phyloP scores from a whole-genome alignment of 2,329 filamentous ascomycete species.

The Colletotrichum limetticola region DNA sequence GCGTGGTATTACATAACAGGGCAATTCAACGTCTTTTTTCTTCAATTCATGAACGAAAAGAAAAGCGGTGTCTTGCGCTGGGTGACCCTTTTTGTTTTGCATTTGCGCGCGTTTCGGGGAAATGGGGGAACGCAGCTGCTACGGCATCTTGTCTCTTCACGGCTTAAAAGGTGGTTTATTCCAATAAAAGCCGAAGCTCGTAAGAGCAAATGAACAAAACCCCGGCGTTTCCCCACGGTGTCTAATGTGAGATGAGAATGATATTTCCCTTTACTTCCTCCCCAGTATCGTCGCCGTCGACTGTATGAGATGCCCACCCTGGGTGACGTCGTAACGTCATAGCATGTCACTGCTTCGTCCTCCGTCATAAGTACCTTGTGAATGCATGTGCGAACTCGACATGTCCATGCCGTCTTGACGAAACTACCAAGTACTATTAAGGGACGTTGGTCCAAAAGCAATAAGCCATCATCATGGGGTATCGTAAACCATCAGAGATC shows the following conservation, averaged over 20 bases:
- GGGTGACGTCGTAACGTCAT: too few species aligned
- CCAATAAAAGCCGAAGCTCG: constrained; percentile 56
- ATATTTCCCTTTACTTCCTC: not conserved
- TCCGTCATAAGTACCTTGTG: too few species aligned
- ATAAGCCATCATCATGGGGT: not conserved
- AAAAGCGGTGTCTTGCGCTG: constrained; percentile 29
- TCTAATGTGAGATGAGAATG: not conserved
- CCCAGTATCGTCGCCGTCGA: not conserved
- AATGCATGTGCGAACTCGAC: not conserved
- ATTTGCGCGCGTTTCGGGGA: constrained; percentile 57
- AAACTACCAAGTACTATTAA: not conserved
- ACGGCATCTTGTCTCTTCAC: constrained; percentile 43
- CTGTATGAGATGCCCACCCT: not conserved
- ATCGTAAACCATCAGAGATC: constrained; percentile 6
- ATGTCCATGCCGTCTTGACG: not conserved
- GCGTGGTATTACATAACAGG: constrained; percentile 36
- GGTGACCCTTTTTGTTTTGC: constrained; percentile 41
- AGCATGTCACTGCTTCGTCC: not conserved
- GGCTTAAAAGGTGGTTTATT: constrained; percentile 37
- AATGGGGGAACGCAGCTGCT: constrained; percentile 57
- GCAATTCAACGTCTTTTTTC: constrained; percentile 36
- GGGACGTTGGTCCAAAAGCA: not conserved
- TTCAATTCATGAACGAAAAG: constrained; percentile 11
- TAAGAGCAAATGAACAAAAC: constrained; percentile 49
- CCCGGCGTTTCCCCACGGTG: constrained; percentile 16